Percentiles rank a stretch among this genome's conserved stretches.
phyloP scores from a whole-genome alignment of 2,329 filamentous ascomycete species.

The Acarospora socialis region DNA sequence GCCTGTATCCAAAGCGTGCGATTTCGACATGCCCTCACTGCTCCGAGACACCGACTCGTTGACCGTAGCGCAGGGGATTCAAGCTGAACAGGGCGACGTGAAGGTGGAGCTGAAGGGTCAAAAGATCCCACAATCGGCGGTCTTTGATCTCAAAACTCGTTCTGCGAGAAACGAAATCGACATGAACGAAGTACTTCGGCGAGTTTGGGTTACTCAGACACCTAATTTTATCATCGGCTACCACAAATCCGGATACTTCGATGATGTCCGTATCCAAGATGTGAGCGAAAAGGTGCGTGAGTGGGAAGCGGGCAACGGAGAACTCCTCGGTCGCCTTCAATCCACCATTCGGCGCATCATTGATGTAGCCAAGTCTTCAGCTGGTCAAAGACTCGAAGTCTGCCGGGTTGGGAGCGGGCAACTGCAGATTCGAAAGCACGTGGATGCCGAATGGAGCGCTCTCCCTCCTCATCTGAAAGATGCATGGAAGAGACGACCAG shows the following conservation, averaged over 20 bases:
- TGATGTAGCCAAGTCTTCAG: no score
- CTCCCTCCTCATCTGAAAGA: no score
- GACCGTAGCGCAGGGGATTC: conserved; percentile 4
- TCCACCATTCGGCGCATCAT: conserved; percentile 20
- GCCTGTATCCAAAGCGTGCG: neutral
- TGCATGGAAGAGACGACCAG: no score
- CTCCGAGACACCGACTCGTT: conserved; percentile 3
- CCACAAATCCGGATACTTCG: conserved; percentile 31
- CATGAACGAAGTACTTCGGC: conserved; percentile 28
- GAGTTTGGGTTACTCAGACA: conserved; percentile 38
- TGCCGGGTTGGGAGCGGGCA: no score
- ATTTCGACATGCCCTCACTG: neutral
- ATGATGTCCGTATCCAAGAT: conserved; percentile 27
- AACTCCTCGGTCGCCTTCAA: conserved; percentile 17
- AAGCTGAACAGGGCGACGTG: conserved; percentile 7
- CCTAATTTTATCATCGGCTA: conserved; percentile 39
- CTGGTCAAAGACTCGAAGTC: no score
- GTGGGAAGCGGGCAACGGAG: conserved; percentile 30
- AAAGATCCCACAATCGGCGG: conserved; percentile 27
- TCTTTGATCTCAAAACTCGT: conserved; percentile 41
- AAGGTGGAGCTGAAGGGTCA: conserved; percentile 15
- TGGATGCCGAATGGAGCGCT: no score
- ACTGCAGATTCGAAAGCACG: no score
- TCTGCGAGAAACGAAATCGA: conserved; percentile 22
- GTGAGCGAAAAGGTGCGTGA: conserved; percentile 22